Conservation (phyloP, 2,329 filamentous ascomycete genomes). For the Diaporthe velutina region DNA sequence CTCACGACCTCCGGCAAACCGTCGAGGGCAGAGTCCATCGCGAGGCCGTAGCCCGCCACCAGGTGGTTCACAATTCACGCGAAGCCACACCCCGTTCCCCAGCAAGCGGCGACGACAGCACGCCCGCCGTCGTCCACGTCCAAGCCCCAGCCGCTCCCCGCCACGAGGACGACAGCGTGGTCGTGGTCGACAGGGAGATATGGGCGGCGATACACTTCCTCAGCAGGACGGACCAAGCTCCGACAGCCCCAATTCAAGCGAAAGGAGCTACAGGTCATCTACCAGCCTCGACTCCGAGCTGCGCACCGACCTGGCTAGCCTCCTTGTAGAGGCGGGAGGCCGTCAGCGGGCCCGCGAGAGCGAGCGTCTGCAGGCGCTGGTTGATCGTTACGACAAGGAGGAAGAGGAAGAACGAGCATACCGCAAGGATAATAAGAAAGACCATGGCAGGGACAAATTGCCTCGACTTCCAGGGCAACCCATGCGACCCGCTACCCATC, state of each 20-base stretch:
- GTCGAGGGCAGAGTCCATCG: neutral
- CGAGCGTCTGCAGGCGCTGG: conserved; percentile 20
- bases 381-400: conserved; percentile 16
- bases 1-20: neutral
- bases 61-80: conserved; percentile 8
- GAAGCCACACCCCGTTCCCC: neutral
- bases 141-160: neutral
- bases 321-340: neutral
- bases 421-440: neutral
- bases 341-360: conserved; percentile 13
- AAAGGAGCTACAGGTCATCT: conserved; percentile 24
- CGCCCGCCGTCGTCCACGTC: neutral
- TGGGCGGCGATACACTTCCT: neutral
- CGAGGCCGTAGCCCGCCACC: conserved; percentile 7
- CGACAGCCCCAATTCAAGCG: neutral
- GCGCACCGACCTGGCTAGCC: conserved; percentile 17
- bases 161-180: neutral
- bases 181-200: neutral
- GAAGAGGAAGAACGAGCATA: neutral
- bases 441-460: neutral
- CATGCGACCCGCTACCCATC: neutral
- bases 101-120: neutral
- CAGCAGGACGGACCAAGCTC: neutral
- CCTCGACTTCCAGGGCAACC: conserved; percentile 5
- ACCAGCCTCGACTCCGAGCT: conserved; percentile 26